A percentile compares a stretch with the other conserved stretches of the same genome.
Evolutionary conservation across 2,329 filamentous ascomycete species (phyloP).

Genomic region (Anthostomella pinea): DNA sequence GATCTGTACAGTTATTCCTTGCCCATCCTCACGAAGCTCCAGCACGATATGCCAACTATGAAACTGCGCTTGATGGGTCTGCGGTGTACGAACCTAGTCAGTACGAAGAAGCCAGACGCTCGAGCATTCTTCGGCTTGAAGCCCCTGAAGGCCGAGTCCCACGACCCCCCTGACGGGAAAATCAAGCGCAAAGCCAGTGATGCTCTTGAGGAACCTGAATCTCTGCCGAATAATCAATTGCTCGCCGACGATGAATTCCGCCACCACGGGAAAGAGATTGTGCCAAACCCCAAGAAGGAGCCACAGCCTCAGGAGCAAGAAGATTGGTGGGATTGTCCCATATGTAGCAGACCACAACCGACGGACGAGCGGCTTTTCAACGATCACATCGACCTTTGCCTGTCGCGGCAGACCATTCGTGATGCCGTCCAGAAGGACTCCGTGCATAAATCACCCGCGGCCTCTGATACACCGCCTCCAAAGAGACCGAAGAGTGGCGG

Average conservation of each 20-base stretch:
- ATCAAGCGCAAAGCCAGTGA: constrained; percentile 49
- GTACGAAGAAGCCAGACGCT: constrained; percentile 75
- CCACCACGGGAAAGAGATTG: constrained; percentile 51
- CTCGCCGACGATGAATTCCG: constrained; percentile 19
- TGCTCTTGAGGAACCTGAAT: constrained; percentile 35
- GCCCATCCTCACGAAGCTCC: constrained; percentile 79
- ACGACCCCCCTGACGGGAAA: constrained; percentile 7
- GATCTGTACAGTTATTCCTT: constrained; percentile 81
- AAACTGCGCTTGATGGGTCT: constrained; percentile 84
- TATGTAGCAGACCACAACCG: constrained; percentile 74
- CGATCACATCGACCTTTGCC: constrained; percentile 85
- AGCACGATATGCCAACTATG: constrained; percentile 78
- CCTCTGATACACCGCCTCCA: constrained; percentile 33
- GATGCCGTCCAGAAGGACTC: constrained; percentile 67
- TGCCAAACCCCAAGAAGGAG: constrained; percentile 42
- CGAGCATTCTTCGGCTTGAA: constrained; percentile 75
- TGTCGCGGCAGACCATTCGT: constrained; percentile 81
- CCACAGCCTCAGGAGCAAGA: constrained; percentile 34
- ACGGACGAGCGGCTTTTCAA: constrained; percentile 80
- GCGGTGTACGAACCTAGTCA: constrained; percentile 82
- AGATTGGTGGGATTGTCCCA: constrained; percentile 79
- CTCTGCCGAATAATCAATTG: not conserved
- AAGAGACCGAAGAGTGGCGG: constrained; percentile 34
- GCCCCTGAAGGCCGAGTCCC: constrained; percentile 28
- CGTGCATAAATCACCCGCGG: constrained; percentile 18